These are phyloP conservation scores for Lachnellula subtilissima DNA, from an alignment of 2,329 filamentous ascomycete species.

Conservation along the genomic window DNA sequence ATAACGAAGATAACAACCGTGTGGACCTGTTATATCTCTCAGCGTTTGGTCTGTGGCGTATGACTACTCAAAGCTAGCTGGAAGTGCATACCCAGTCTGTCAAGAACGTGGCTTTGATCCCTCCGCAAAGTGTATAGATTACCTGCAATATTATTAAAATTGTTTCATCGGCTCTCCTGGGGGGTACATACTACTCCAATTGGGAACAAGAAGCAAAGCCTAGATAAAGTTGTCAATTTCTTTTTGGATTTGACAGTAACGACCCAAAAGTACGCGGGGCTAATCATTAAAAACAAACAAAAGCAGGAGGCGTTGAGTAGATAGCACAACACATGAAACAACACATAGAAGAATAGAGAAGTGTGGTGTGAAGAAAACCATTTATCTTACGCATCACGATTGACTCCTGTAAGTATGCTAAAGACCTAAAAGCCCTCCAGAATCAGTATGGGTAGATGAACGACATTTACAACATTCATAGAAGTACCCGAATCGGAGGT, in stretches of 20 bases:
- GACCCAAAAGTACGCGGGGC: no score
- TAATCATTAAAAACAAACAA: no score
- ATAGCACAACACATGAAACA: no score
- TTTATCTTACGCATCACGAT: slow-evolving; percentile 54
- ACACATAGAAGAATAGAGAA: no score
- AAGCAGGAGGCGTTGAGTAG: no score
- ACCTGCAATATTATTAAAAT: slow-evolving; percentile 25
- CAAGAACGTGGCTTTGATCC: slow-evolving; percentile 78
- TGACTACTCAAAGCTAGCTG: background rate
- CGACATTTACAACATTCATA: no score
- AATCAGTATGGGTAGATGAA: no score
- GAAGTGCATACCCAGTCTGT: slow-evolving; percentile 64
- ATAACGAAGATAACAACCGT: slow-evolving; percentile 76
- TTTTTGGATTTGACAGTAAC: no score
- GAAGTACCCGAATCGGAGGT: no score
- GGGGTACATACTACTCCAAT: slow-evolving; percentile 57
- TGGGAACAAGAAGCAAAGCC: slow-evolving; percentile 71
- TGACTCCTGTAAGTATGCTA: slow-evolving; percentile 62
- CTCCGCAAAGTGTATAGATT: slow-evolving; percentile 67
- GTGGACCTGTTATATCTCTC: slow-evolving; percentile 56
- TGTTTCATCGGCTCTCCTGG: slow-evolving; percentile 25
- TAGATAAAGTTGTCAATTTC: no score
- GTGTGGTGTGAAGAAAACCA: no score
- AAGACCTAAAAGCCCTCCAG: slow-evolving; percentile 31
- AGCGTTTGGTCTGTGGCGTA: background rate